A percentile compares a stretch with the other conserved stretches of the same genome.
Conservation (phyloP, 1,284 basidiomycete species). For the Boletellus deceptivus region DNA sequence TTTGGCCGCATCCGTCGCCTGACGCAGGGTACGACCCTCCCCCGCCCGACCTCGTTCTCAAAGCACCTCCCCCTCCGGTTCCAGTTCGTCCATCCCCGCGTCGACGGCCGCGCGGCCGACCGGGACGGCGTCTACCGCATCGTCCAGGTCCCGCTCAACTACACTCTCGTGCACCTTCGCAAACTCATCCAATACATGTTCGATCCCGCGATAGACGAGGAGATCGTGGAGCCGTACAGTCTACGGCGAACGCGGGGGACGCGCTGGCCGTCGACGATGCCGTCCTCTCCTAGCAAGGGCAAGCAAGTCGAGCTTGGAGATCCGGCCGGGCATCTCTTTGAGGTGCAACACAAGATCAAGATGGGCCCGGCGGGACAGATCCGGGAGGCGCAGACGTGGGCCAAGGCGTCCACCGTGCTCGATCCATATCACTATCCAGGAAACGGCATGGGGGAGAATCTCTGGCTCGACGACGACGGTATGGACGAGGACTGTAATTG, state of each 20-base stretch:
- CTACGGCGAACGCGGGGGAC: conserved; percentile 11
- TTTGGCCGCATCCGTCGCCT: conserved; percentile 47
- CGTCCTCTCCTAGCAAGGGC: conserved; percentile 13
- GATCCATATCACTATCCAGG: conserved; percentile 52
- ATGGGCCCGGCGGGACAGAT: conserved; percentile 54
- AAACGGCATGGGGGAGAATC: conserved; percentile 27
- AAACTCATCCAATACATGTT: conserved; percentile 64
- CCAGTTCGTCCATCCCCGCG: conserved; percentile 47
- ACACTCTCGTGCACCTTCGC: conserved; percentile 65
- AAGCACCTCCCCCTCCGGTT: conserved; percentile 67
- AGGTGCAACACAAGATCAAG: conserved; percentile 47
- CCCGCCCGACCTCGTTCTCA: conserved; percentile 44
- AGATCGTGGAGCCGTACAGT: conserved; percentile 20
- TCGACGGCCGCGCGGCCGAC: conserved; percentile 21
- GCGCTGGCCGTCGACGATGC: conserved; percentile 1
- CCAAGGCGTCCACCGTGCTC: conserved; percentile 53
- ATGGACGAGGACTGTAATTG: conserved; percentile 46
- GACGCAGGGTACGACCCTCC: conserved; percentile 38
- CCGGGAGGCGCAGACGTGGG: conserved; percentile 46
- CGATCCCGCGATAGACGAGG: conserved; percentile 31
- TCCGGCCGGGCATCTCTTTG: conserved; percentile 52
- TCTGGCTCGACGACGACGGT: conserved; percentile 22
- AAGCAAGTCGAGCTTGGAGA: conserved; percentile 18
- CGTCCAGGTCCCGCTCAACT: conserved; percentile 67
- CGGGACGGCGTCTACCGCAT: conserved; percentile 56